These are phyloP conservation scores for Diaporthe citrichinensis DNA, from an alignment of 2,329 filamentous ascomycete species.

Conservation along the genomic window DNA sequence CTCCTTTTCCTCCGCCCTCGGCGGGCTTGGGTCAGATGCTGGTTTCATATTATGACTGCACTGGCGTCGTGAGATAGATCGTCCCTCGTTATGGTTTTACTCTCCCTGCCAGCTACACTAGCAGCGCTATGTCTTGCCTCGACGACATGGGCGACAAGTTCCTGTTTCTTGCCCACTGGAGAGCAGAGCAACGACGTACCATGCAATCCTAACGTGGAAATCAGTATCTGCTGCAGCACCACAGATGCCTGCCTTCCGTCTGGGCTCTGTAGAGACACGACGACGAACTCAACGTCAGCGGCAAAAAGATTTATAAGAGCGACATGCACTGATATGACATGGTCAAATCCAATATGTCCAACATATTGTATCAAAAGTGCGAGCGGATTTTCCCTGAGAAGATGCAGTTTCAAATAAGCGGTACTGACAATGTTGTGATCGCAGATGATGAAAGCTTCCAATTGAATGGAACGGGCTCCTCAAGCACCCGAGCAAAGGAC, in stretches of 20 bases:
- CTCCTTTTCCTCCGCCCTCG: background rate
- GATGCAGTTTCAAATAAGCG: background rate
- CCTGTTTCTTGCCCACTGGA: constrained; percentile 25
- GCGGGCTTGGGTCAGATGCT: background rate
- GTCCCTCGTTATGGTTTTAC: constrained; percentile 27
- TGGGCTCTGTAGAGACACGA: constrained; percentile 29
- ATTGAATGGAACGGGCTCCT: background rate
- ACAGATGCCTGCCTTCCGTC: constrained; percentile 32
- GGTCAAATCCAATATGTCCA: constrained; percentile 24
- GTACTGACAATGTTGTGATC: background rate
- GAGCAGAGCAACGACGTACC: constrained; percentile 32
- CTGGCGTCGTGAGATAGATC: constrained; percentile 6
- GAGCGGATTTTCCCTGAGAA: background rate
- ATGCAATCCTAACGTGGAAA: constrained; percentile 11
- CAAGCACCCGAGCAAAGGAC: background rate
- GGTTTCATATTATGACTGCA: background rate
- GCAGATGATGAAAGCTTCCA: background rate
- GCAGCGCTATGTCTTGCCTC: constrained; percentile 32
- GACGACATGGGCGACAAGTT: constrained; percentile 8
- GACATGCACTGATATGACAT: constrained; percentile 32
- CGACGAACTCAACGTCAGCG: constrained; percentile 14
- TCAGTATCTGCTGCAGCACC: constrained; percentile 34
- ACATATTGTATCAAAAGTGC: constrained; percentile 28
- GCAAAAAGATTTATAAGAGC: constrained; percentile 26
- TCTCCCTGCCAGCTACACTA: constrained; percentile 28